Evolutionary conservation across 2,329 filamentous ascomycete genomes (phyloP).

Genomic region (Westerdykella sp.): DNA sequence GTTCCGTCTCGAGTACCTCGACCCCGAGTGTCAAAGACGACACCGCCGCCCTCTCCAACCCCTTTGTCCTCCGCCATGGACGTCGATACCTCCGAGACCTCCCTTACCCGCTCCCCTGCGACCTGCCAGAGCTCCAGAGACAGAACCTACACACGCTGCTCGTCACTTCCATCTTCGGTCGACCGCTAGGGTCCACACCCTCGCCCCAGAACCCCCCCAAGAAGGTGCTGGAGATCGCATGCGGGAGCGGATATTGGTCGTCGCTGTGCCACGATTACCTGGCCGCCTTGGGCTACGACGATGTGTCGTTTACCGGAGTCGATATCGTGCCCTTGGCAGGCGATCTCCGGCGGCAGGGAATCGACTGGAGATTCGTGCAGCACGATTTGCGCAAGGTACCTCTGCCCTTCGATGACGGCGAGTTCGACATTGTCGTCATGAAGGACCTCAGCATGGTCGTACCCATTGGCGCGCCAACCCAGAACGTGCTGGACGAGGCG

Average conservation of each 20-base stretch:
- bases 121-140: slow-evolving; percentile 78
- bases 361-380: slow-evolving; percentile 84
- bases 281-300: slow-evolving; percentile 57
- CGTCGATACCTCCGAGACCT: slow-evolving; percentile 77
- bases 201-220: slow-evolving; percentile 62
- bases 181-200: slow-evolving; percentile 66
- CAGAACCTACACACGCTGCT: slow-evolving; percentile 80
- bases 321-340: slow-evolving; percentile 71
- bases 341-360: slow-evolving; percentile 60
- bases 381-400: slow-evolving; percentile 73
- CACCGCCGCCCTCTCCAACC: slow-evolving; percentile 20
- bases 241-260: slow-evolving; percentile 85
- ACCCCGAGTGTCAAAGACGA: slow-evolving; percentile 29
- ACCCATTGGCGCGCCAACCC: slow-evolving; percentile 50
- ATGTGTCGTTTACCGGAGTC: slow-evolving; percentile 73
- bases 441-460: slow-evolving; percentile 75
- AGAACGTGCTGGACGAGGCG: slow-evolving; percentile 62
- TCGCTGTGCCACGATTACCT: slow-evolving; percentile 80
- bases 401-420: slow-evolving; percentile 69
- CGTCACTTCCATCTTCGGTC: slow-evolving; percentile 72
- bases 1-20: slow-evolving; percentile 36
- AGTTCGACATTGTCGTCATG: slow-evolving; percentile 83
- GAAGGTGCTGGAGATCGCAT: slow-evolving; percentile 78
- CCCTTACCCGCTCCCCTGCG: slow-evolving; percentile 80
- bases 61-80: slow-evolving; percentile 67